Evolutionary conservation across 495 filamentous ascomycete species (phyloP), one percentile per base, ranked within the genome.

Genomic region (Cenococcum geophilum): DNA sequence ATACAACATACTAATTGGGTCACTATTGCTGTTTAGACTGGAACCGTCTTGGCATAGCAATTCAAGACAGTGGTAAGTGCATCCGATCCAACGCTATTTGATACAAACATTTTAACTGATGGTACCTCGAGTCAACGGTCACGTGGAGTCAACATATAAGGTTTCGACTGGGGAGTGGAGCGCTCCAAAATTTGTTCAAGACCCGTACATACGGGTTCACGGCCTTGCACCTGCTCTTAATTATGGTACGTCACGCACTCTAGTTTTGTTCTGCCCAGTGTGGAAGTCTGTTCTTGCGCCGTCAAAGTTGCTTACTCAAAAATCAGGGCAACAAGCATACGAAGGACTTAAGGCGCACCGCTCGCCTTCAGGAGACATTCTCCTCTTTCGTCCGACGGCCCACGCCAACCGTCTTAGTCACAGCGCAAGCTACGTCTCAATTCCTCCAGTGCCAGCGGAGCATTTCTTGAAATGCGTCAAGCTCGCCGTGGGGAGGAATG

Each of bases 161-260:
- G 52, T 60, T 5, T 58, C 62, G 9, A 76, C 76, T 12, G 68
- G 68, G 36, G 59, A 68, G 58, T 79, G 78, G 78, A 71, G 66
- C 10, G 59, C 58, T 10, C 76, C 76, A 4, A 55, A 63, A 40
- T 76, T 79, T 62, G 73, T 79, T 22, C 22, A 66, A n/a, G 73
- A 76, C 64, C 75, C 75, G 1, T 75, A 70, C 61, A 61, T 80
- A 0, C 68, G 67, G 1, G 66, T 78, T 40, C 74, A 76, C 55
- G 78, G 77, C 52, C 72, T 80, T 11, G 69, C 74, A 20, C 75
- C 78, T 1, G 76, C 65, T 27, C 67, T 80, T 6, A 79, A 79
- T 68, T 80, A 79, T 66, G 77, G 74, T 69, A 69, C 8, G 63
- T 61, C 22, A 50, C 27, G 12, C 22, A 22, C 3, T 56, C 27